Base-by-base conservation (phyloP, 2,329 filamentous ascomycete genomes). In the Ceratocystis albifundus region DNA sequence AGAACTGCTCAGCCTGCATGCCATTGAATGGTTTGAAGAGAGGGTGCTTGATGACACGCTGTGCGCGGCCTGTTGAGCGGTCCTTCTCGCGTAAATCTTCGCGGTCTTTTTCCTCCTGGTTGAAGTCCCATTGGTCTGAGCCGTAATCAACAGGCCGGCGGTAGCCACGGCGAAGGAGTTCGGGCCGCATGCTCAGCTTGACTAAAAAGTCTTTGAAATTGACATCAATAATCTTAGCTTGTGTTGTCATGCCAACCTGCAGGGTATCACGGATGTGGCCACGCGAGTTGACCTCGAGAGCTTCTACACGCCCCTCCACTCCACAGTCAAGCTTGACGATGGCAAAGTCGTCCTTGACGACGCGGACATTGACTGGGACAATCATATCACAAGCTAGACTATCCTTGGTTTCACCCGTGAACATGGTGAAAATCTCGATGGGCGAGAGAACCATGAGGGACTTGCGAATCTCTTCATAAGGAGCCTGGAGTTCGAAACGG, bases 41-140 rank as follows among this genome's bases (percentile, higher is more conserved):
- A 30, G 94, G 93, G 74, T 99, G 94, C 76, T 99, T 99, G 79
- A 99, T 94, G 68, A 99, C 94, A 74, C 94, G 86, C 75, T 96
- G 90, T 1, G 89, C 88, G 62, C 94, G 89, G 15, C 90, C 91
- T 20, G 89, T 89, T 10, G 84, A 84, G 73, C 90, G 88, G 73
- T 94, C 90, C 77, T 92, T 96, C 75, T 95, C 90, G 66, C 88
- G 85, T 69, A 94, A 79, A 67, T 89, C 86, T 66, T 96, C 91
- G 73, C 85, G 87, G 73, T 97, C 94, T 59, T 86, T 83, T 20
- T 84, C 81, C 76, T 99, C 94, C 71, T 90, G 86, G 2, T 82
- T 79, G 69, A 88, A 87, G 74, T 99, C 92, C 94, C 94, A 99
- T 71, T 92, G 90, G 50, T 87, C 87, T 55, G 84, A 85, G 50